Conservation (phyloP, 768 basidiomycete species). For the Tylopilus vinaceipallidus region DNA sequence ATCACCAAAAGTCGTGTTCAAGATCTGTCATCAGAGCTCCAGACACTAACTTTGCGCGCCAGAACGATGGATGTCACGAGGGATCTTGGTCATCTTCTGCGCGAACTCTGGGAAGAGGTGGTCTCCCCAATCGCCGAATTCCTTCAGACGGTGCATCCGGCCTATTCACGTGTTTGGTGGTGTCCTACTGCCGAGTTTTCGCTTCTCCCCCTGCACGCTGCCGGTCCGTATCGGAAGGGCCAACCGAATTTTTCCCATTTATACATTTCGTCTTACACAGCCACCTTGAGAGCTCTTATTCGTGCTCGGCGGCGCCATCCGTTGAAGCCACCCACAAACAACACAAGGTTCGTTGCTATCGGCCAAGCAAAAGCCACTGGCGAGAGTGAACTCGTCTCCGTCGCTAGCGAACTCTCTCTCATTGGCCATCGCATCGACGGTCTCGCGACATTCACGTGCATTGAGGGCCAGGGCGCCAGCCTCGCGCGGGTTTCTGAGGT, state of each 20-base stretch:
- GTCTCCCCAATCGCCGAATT: too few species aligned
- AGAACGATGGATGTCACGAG: background rate
- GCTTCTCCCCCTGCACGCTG: too few species aligned
- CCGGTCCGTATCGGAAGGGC: too few species aligned
- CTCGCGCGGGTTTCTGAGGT: background rate
- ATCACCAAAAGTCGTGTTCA: background rate
- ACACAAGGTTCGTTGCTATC: background rate
- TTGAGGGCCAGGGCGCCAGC: background rate
- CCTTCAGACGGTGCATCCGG: constrained; percentile 27
- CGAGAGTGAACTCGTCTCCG: background rate
- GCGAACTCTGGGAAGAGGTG: constrained; percentile 20
- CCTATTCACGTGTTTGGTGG: constrained; percentile 7
- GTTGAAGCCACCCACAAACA: background rate
- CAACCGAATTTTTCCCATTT: constrained; percentile 10
- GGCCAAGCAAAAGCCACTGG: background rate
- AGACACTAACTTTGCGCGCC: background rate
- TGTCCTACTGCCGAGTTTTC: too few species aligned
- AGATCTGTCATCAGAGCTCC: background rate
- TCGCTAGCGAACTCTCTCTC: background rate
- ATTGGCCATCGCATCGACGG: background rate
- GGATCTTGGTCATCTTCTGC: background rate
- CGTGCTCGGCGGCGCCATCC: background rate
- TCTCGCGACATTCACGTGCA: background rate
- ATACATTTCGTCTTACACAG: constrained; percentile 14
- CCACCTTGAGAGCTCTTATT: constrained; percentile 6